These are phyloP conservation scores for Euphorbia celastroides DNA, from an alignment of 441 rosid species.

Conservation along the genomic window DNA sequence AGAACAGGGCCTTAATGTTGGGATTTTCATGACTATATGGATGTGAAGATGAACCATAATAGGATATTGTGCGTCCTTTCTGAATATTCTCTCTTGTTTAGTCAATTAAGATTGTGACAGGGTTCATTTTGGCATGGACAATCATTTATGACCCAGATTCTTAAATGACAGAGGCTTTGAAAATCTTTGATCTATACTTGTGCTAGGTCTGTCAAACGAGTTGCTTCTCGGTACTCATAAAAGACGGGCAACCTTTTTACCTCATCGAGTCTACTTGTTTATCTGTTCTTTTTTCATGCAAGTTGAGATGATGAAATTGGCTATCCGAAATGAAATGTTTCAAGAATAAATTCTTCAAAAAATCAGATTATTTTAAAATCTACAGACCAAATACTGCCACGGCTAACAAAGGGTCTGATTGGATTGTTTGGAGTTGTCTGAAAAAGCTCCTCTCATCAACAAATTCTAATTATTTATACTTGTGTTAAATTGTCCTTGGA, in stretches of 20 bases:
- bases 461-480: too few species aligned
- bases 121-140: background rate
- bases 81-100: background rate
- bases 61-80: background rate
- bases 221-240: background rate
- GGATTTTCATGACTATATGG: background rate
- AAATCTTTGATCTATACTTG: background rate
- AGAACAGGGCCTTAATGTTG: background rate
- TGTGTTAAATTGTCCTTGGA: too few species aligned
- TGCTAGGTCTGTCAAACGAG: background rate
- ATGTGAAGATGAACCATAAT: background rate
- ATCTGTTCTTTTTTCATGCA: background rate
- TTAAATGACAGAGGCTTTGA: background rate
- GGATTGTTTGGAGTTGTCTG: too few species aligned
- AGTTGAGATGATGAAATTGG: background rate
- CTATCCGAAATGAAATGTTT: background rate
- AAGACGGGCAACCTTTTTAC: background rate
- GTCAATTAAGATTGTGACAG: background rate
- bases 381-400: background rate
- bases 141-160: background rate
- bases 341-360: background rate
- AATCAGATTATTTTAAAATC: too few species aligned
- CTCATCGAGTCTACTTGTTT: background rate
- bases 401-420: too few species aligned
- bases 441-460: too few species aligned